Conservation (phyloP, 768 basidiomycete genomes). For the Clavaria fumosa region DNA sequence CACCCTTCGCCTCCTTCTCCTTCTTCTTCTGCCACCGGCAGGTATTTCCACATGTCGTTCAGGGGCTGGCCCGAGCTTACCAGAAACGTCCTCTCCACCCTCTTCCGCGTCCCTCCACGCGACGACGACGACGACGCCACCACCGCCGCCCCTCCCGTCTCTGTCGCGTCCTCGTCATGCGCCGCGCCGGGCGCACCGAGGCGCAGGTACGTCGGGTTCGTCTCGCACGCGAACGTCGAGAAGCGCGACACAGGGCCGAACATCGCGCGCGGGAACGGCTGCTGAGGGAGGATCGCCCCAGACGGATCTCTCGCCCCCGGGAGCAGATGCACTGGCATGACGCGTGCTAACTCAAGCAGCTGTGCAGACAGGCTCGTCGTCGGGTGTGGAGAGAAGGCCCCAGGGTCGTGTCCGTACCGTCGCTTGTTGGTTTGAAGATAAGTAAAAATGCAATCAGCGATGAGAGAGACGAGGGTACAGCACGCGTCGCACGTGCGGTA, state of each 20-base stretch:
- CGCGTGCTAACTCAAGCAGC: slow-evolving; percentile 58
- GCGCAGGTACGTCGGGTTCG: slow-evolving; percentile 80
- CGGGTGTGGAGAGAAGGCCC: slow-evolving; percentile 63
- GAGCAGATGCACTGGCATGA: slow-evolving; percentile 75
- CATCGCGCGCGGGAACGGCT: slow-evolving; percentile 84
- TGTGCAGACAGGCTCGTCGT: slow-evolving; percentile 50
- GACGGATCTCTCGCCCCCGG: slow-evolving; percentile 84
- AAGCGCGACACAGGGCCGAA: slow-evolving; percentile 50
- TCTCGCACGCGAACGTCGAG: slow-evolving; percentile 58
- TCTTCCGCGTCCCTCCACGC: no score
- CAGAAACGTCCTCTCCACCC: slow-evolving; percentile 39
- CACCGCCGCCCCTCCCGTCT: no score
- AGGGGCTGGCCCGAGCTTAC: slow-evolving; percentile 87
- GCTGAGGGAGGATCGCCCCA: slow-evolving; percentile 83
- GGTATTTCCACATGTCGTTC: slow-evolving; percentile 91
- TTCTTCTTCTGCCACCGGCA: no score
- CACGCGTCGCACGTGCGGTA: no score
- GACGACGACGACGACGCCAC: no score
- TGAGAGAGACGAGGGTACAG: no score
- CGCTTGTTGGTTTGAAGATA: slow-evolving; percentile 36
- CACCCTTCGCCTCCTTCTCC: no score
- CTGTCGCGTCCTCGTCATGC: slow-evolving; percentile 13
- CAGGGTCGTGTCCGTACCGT: slow-evolving; percentile 47
- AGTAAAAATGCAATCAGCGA: no score
- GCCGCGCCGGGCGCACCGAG: slow-evolving; percentile 29